A percentile compares a stretch with the other conserved stretches of the same genome.
Conservation (phyloP, 2,329 filamentous ascomycete genomes). For the Canariomyces notabilis region DNA sequence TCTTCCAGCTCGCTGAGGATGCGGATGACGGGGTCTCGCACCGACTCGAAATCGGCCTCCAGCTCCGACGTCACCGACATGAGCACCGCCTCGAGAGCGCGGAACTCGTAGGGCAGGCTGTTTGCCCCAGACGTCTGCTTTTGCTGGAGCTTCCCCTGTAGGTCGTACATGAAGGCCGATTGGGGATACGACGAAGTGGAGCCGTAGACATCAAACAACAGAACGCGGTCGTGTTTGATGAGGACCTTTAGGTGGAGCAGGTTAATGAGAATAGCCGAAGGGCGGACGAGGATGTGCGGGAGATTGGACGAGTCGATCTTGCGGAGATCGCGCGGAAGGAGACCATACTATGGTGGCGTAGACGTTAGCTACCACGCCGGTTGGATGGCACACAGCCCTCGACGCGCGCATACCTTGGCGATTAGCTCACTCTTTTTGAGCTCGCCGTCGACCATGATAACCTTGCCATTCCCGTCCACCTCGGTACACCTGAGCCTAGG, state of each 20-base stretch:
- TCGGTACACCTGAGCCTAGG: slow-evolving; percentile 88
- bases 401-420: slow-evolving; percentile 60
- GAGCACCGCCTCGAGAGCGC: slow-evolving; percentile 88
- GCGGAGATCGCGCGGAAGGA: slow-evolving; percentile 87
- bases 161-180: slow-evolving; percentile 94
- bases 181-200: slow-evolving; percentile 73
- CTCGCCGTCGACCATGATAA: slow-evolving; percentile 80
- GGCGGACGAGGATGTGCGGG: slow-evolving; percentile 90
- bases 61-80: slow-evolving; percentile 89
- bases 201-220: slow-evolving; percentile 94
- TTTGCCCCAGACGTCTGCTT: slow-evolving; percentile 58
- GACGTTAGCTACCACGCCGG: slow-evolving; percentile 19
- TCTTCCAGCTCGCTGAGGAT: slow-evolving; percentile 89
- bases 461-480: slow-evolving; percentile 85
- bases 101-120: slow-evolving; percentile 87
- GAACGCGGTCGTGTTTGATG: slow-evolving; percentile 85
- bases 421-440: slow-evolving; percentile 98
- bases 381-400: background rate
- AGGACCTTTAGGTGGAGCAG: slow-evolving; percentile 92
- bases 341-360: slow-evolving; percentile 61
- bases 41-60: slow-evolving; percentile 90
- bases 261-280: slow-evolving; percentile 89
- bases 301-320: slow-evolving; percentile 97
- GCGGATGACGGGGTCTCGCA: slow-evolving; percentile 84
- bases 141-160: slow-evolving; percentile 87